phyloP scores from a whole-genome alignment of 495 filamentous ascomycete species.

The Aspergillus cavernicola region DNA sequence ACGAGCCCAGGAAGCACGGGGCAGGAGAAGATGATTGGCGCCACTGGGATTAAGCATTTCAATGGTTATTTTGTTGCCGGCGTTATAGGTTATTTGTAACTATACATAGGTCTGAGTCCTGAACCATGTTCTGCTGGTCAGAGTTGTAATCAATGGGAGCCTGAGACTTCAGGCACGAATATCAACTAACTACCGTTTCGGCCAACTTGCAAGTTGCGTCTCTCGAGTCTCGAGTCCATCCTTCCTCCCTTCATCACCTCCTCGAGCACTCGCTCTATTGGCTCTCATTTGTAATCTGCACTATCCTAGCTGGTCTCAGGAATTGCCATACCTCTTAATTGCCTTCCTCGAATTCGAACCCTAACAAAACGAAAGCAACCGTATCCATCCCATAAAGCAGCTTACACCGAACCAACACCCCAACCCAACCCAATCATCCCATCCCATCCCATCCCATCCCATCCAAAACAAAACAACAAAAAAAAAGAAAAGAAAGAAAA shows the following conservation, averaged over 20 bases:
- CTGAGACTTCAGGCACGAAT: slow-evolving; percentile 10
- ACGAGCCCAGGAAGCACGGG: background rate
- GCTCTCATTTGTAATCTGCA: background rate
- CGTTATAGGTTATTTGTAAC: background rate
- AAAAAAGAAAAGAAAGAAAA: slow-evolving; percentile 17
- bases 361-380: background rate
- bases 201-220: background rate
- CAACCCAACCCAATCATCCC: no score
- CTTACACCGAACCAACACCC: no score
- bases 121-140: no score
- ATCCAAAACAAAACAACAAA: background rate
- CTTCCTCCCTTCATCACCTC: background rate
- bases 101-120: background rate
- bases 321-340: background rate
- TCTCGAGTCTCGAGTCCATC: background rate
- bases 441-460: no score
- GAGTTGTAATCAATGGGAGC: slow-evolving; percentile 1
- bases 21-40: slow-evolving; percentile 44
- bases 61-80: background rate
- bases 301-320: slow-evolving; percentile 8
- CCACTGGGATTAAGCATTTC: slow-evolving; percentile 37
- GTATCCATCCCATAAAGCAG: no score
- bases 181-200: background rate
- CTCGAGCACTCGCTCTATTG: background rate
- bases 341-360: background rate